phyloP scores from a whole-genome alignment of 352 stramenopile genomes.

The Phytophthora boehmeriae region DNA sequence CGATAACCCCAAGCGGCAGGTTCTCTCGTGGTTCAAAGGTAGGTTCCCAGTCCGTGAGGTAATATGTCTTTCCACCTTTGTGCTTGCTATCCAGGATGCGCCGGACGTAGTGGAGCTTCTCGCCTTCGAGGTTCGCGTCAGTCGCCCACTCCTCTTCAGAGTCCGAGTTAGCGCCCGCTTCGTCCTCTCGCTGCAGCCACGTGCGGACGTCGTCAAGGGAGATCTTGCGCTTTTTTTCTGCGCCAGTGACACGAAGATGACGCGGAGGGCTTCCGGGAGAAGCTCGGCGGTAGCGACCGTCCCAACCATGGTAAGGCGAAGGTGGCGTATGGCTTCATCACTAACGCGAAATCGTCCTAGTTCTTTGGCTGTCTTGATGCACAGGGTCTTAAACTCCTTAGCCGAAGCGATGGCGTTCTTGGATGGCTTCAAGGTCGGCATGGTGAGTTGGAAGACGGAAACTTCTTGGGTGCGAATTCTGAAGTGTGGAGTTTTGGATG shows the following conservation, averaged over 20 bases:
- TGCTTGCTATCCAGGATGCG: not conserved
- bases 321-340: slow-evolving; percentile 14
- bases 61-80: slow-evolving; percentile 16
- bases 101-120: slow-evolving; percentile 4
- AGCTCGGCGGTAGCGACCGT: not conserved
- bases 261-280: slow-evolving; percentile 2
- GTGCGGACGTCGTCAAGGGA: slow-evolving; percentile 3
- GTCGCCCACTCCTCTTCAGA: not conserved
- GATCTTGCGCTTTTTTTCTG: slow-evolving; percentile 9
- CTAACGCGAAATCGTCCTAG: slow-evolving; percentile 6
- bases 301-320: slow-evolving; percentile 17
- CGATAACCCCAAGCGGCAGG: slow-evolving; percentile 13
- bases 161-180: not conserved
- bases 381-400: slow-evolving; percentile 16
- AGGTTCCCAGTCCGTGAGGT: slow-evolving; percentile 27
- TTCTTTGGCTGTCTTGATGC: slow-evolving; percentile 1
- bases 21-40: slow-evolving; percentile 13
- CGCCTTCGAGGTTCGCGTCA: not conserved
- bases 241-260: slow-evolving; percentile 4
- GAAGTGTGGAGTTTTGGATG: not conserved
- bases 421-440: slow-evolving; percentile 1
- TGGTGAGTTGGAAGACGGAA: not conserved
- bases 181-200: not conserved
- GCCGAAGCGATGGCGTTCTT: slow-evolving; percentile 17
- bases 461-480: not conserved